Conservation (phyloP, 2,329 filamentous ascomycete species). For the Fusarium mexicanum region DNA sequence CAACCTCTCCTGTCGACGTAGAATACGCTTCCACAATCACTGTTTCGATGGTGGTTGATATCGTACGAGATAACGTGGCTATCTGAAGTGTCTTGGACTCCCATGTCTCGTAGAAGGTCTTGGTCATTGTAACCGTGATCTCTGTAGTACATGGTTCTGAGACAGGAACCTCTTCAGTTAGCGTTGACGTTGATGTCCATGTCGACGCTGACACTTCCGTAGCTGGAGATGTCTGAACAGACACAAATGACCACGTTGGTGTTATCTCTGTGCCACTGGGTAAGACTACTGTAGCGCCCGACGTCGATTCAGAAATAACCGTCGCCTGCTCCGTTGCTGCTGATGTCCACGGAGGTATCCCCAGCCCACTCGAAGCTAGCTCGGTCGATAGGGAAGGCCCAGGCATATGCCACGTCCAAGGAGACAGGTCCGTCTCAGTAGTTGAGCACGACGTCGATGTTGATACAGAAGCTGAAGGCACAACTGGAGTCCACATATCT, state of each 20-base stretch:
- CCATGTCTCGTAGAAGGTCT: slow-evolving; percentile 40
- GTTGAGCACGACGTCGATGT: slow-evolving; percentile 11
- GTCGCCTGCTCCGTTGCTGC: neutral
- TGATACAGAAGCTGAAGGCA: neutral
- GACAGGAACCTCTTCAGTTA: neutral
- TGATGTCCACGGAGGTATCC: slow-evolving; percentile 9
- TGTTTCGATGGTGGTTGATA: slow-evolving; percentile 36
- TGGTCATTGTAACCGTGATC: slow-evolving; percentile 41
- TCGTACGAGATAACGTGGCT: slow-evolving; percentile 30
- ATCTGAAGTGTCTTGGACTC: slow-evolving; percentile 29
- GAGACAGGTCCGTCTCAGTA: neutral
- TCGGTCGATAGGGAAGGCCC: neutral
- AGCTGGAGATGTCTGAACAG: neutral
- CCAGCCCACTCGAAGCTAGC: slow-evolving; percentile 7
- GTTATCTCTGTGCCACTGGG: slow-evolving; percentile 9
- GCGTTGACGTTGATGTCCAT: neutral
- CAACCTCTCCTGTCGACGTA: slow-evolving; percentile 38
- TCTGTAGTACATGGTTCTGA: slow-evolving; percentile 38
- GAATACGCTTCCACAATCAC: slow-evolving; percentile 41
- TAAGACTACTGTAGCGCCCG: neutral
- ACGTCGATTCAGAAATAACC: neutral
- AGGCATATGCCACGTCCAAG: slow-evolving; percentile 16
- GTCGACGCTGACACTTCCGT: neutral
- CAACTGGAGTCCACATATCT: neutral
- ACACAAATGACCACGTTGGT: neutral